Evolutionary conservation across 208 protist species (phyloP).

Genomic region (Crithidia thermophila): DNA sequence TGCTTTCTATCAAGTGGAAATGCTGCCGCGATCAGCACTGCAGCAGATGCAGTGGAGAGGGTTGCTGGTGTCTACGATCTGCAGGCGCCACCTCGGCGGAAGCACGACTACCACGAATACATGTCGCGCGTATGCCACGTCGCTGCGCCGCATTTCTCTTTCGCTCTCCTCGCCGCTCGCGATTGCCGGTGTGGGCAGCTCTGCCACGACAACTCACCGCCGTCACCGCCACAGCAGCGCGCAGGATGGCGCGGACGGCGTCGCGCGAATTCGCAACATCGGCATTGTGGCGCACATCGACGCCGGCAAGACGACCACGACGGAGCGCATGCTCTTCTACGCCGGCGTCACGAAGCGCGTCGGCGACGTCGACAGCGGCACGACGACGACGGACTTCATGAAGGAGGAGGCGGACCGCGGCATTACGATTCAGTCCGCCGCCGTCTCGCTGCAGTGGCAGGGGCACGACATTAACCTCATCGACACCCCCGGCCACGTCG

Average conservation of each 20-base stretch:
- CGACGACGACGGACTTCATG: conserved; percentile 97
- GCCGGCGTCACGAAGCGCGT: conserved; percentile 78
- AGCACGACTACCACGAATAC: too few species aligned
- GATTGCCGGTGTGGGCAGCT: too few species aligned
- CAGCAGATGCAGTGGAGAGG: too few species aligned
- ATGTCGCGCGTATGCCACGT: too few species aligned
- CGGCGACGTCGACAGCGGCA: conserved; percentile 96
- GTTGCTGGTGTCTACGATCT: too few species aligned
- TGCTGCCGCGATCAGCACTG: too few species aligned
- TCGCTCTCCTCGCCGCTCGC: background rate
- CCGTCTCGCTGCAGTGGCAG: conserved; percentile 92
- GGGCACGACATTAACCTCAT: conserved; percentile 93
- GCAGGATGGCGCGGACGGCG: conserved; percentile 18
- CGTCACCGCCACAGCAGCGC: background rate
- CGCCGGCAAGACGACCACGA: conserved; percentile 96
- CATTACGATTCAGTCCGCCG: conserved; percentile 97
- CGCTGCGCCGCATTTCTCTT: background rate
- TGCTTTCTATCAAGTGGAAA: too few species aligned
- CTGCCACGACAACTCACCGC: too few species aligned
- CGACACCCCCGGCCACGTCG: conserved; percentile 97
- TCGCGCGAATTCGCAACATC: conserved; percentile 90
- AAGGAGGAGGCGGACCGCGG: conserved; percentile 96
- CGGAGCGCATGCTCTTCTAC: conserved; percentile 96
- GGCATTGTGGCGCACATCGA: conserved; percentile 97
- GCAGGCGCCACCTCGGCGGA: too few species aligned